phyloP scores from a whole-genome alignment of 2,329 filamentous ascomycete genomes.

The Penicillium sp. region DNA sequence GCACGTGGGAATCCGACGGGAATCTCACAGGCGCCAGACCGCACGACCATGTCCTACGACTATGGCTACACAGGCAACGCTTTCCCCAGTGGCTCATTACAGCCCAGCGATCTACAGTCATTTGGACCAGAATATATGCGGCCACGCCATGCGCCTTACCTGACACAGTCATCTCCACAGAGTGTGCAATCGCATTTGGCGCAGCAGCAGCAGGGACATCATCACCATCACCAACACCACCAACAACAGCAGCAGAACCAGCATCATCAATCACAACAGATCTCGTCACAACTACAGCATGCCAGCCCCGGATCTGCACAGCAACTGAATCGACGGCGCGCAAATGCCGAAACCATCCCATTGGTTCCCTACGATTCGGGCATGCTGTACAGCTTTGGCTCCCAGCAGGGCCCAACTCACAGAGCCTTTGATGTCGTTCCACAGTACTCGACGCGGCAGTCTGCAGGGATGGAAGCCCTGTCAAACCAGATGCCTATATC shows the following conservation, averaged over 20 bases:
- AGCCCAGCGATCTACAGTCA: conserved; percentile 49
- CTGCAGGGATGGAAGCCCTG: conserved; percentile 71
- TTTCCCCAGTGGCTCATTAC: conserved; percentile 39
- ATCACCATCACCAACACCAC: conserved; percentile 11
- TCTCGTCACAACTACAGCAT: background rate
- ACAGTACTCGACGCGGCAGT: conserved; percentile 69
- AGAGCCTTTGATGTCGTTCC: conserved; percentile 67
- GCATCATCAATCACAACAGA: conserved; percentile 40
- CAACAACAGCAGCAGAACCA: conserved; percentile 23
- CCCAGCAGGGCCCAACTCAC: conserved; percentile 53
- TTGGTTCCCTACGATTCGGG: conserved; percentile 54
- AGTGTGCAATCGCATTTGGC: conserved; percentile 6
- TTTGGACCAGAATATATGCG: conserved; percentile 59
- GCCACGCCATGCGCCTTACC: conserved; percentile 30
- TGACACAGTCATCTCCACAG: background rate
- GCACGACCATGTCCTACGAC: conserved; percentile 34
- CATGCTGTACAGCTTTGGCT: conserved; percentile 72
- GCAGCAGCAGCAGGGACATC: conserved; percentile 1
- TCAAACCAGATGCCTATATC: conserved; percentile 61
- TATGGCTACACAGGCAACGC: conserved; percentile 55
- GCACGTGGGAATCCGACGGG: conserved; percentile 33
- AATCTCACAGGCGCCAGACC: conserved; percentile 32
- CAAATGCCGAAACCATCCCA: conserved; percentile 16
- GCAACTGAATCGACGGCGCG: conserved; percentile 27
- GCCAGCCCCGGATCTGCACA: background rate